These are phyloP conservation scores for Durusdinium trenchii DNA, from an alignment of 73 alveolate genomes.

Conservation along the genomic window DNA sequence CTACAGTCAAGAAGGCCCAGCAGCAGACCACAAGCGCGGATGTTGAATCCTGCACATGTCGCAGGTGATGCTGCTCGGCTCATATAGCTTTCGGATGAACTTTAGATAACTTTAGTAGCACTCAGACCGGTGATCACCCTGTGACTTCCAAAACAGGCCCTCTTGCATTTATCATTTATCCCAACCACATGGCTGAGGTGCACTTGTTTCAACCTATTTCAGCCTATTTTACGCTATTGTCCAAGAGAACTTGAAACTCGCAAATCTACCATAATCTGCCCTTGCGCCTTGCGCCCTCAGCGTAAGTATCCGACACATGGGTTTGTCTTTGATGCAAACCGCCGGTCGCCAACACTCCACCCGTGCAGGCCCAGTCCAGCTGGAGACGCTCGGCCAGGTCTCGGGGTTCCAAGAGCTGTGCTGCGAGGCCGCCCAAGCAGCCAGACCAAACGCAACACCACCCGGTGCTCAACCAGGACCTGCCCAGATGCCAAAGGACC, in stretches of 20 bases:
- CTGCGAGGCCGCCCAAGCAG: neutral
- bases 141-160: neutral
- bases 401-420: neutral
- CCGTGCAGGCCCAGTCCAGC: neutral
- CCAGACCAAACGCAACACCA: neutral
- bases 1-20: neutral
- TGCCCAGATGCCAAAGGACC: neutral
- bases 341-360: neutral
- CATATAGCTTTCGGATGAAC: neutral
- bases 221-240: neutral
- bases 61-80: neutral
- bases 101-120: too few relatives aligned
- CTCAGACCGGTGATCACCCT: neutral
- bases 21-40: neutral
- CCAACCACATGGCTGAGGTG: neutral
- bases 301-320: neutral
- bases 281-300: neutral
- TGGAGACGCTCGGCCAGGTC: neutral
- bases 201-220: neutral
- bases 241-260: neutral
- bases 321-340: neutral
- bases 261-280: neutral
- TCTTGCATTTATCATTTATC: neutral
- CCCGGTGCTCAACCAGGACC: neutral
- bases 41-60: neutral